phyloP scores from a whole-genome alignment of 2,329 filamentous ascomycete genomes.

The Escovopsis sp. region DNA sequence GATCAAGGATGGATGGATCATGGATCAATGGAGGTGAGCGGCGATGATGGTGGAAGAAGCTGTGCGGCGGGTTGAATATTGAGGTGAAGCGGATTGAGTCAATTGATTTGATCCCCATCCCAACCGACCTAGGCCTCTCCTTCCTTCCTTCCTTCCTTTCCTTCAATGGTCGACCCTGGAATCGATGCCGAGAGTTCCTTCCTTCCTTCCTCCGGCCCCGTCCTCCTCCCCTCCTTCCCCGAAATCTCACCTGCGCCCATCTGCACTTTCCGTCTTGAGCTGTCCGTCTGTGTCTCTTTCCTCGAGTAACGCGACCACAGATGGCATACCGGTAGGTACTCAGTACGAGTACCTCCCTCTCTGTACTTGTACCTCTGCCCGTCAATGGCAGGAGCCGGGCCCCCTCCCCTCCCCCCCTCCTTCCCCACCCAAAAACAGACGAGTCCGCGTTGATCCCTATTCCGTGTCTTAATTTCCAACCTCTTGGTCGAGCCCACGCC shows the following conservation, averaged over 20 bases:
- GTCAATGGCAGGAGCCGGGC: too few relatives aligned
- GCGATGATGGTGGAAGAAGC: too few relatives aligned
- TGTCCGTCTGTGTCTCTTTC: too few relatives aligned
- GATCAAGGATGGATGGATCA: neutral
- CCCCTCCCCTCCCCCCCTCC: neutral
- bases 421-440: neutral
- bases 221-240: neutral
- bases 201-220: neutral
- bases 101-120: too few relatives aligned
- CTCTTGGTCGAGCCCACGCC: neutral
- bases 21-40: too few relatives aligned
- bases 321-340: too few relatives aligned
- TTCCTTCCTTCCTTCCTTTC: neutral
- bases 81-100: too few relatives aligned
- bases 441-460: slow-evolving; percentile 1
- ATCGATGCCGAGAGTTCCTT: neutral
- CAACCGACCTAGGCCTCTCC: neutral
- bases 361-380: too few relatives aligned
- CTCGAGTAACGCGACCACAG: too few relatives aligned
- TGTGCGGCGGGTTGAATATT: too few relatives aligned
- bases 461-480: slow-evolving; percentile 4
- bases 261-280: too few relatives aligned
- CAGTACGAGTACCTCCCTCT: too few relatives aligned
- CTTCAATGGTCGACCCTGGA: neutral
- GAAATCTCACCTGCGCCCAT: neutral